phyloP scores from a whole-genome alignment of 495 filamentous ascomycete species.

The Penicillium verhagenii region DNA sequence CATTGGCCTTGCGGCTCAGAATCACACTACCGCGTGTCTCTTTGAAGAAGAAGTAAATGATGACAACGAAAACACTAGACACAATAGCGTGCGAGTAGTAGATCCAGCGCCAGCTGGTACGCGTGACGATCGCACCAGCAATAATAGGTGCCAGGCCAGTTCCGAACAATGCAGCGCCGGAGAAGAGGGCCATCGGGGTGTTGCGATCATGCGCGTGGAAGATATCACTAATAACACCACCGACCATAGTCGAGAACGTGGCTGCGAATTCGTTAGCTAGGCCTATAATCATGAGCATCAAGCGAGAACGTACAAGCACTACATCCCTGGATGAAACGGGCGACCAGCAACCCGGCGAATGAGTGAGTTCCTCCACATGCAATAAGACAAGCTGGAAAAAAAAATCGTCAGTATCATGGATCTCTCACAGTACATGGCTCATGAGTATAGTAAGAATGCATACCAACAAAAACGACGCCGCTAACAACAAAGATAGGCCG shows the following conservation, averaged over 20 bases:
- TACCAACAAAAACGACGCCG: slow-evolving; percentile 63
- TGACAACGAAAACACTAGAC: slow-evolving; percentile 59
- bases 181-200: slow-evolving; percentile 87
- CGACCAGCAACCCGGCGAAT: slow-evolving; percentile 71
- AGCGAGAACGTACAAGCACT: slow-evolving; percentile 51
- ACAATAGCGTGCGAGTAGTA: slow-evolving; percentile 84
- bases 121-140: slow-evolving; percentile 65
- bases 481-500: slow-evolving; percentile 76
- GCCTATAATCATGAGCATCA: background rate
- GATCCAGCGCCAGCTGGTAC: slow-evolving; percentile 79
- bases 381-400: slow-evolving; percentile 58
- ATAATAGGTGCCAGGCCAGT: slow-evolving; percentile 80
- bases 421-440: background rate
- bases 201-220: slow-evolving; percentile 79
- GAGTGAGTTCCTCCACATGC: slow-evolving; percentile 73
- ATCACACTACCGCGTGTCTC: slow-evolving; percentile 85
- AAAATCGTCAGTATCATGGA: slow-evolving; percentile 5
- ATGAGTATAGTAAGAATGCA: slow-evolving; percentile 5
- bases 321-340: slow-evolving; percentile 73
- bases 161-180: slow-evolving; percentile 70
- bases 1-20: slow-evolving; percentile 69
- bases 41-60: slow-evolving; percentile 66
- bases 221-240: slow-evolving; percentile 87
- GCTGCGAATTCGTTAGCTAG: slow-evolving; percentile 20
- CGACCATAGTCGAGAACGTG: slow-evolving; percentile 90